A percentile compares a stretch with the other conserved stretches of the same genome.
Conservation (phyloP, 2,329 filamentous ascomycete genomes). For the Beauveria asiatica region DNA sequence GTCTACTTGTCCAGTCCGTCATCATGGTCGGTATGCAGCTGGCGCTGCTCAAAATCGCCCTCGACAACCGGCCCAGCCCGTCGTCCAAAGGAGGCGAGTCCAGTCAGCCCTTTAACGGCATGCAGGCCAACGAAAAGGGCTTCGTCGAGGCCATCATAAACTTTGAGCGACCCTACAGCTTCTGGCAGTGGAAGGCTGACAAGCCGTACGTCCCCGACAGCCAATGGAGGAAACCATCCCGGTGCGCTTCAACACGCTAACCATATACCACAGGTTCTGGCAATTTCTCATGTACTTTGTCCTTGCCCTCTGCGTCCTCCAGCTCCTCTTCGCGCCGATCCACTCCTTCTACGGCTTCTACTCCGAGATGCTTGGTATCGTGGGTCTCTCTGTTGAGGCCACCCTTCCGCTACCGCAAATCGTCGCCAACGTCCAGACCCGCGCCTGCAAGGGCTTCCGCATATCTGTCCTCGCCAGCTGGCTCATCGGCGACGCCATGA, state of each 20-base stretch:
- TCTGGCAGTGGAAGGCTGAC: slow-evolving; percentile 73
- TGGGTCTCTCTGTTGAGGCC: slow-evolving; percentile 73
- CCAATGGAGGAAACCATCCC: neutral
- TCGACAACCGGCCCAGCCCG: slow-evolving; percentile 56
- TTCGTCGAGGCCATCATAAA: slow-evolving; percentile 17
- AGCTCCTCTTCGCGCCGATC: slow-evolving; percentile 57
- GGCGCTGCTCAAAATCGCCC: slow-evolving; percentile 56
- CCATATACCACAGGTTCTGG: slow-evolving; percentile 54
- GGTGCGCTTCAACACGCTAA: slow-evolving; percentile 10
- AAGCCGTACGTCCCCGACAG: slow-evolving; percentile 45
- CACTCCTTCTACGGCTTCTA: slow-evolving; percentile 54
- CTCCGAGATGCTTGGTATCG: slow-evolving; percentile 58
- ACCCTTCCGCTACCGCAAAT: slow-evolving; percentile 77
- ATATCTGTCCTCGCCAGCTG: slow-evolving; percentile 68
- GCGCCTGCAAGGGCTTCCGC: slow-evolving; percentile 70
- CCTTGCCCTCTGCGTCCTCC: slow-evolving; percentile 49
- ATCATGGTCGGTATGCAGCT: slow-evolving; percentile 58
- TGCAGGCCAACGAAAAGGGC: slow-evolving; percentile 28
- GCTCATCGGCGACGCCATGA: slow-evolving; percentile 75
- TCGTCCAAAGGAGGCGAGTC: slow-evolving; percentile 53
- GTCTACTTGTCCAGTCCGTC: slow-evolving; percentile 55
- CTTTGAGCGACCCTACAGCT: slow-evolving; percentile 59
- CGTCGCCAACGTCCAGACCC: slow-evolving; percentile 56
- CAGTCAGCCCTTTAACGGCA: slow-evolving; percentile 53
- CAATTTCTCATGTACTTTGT: slow-evolving; percentile 64